Evolutionary conservation across 768 basidiomycete species (phyloP), one percentile per base, ranked within the genome.

Genomic region (Gloeophyllum trabeum): DNA sequence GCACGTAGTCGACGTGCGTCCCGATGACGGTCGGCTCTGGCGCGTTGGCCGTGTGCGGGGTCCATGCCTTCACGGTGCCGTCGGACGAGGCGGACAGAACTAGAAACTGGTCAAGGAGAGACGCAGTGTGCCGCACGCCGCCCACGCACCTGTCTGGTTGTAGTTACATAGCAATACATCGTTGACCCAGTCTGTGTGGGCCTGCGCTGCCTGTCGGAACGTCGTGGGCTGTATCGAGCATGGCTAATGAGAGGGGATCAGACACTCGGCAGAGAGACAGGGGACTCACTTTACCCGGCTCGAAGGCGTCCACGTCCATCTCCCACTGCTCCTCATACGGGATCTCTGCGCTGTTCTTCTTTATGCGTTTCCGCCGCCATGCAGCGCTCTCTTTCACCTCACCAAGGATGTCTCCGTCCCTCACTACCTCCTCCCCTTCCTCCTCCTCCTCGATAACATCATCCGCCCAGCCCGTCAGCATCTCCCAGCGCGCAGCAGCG

Each of bases 71-170:
- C 51, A 99, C 69, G 10, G 91, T 90, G 14, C 93, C 92, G 55
- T 98, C 94, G 2, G 93, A 94, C 0, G 96, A 98, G 0, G 88
- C 92, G 43, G 93, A 90, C 30, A 97, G 73, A 35, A 97, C 87
- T 80, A 48, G 13, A 14, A 34, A 32, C 13, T 48, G 47, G 38
- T 36, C 25, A 34, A 35, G 16, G 24, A n/a, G 28, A 28, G 28
- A 10, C 10, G 20, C 20, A 37, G 28, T 16, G 16, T 32, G 28
- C 10, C 16, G 16, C 16, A 10, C 16, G 28, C 10, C 10, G 28
- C 10, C 16, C 10, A 61, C 77, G 35, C 39, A 82, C 87, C 66
- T 3, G 85, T 96, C 57, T 93, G 92, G 50, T 96, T 91, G 46
- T 79, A 71, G 55, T 97, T 93, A 63, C 88, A 92, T 14, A 99